Percentiles rank a stretch among this genome's conserved stretches.
phyloP scores from a whole-genome alignment of 2,329 filamentous ascomycete genomes.

The Epichloe festucae region DNA sequence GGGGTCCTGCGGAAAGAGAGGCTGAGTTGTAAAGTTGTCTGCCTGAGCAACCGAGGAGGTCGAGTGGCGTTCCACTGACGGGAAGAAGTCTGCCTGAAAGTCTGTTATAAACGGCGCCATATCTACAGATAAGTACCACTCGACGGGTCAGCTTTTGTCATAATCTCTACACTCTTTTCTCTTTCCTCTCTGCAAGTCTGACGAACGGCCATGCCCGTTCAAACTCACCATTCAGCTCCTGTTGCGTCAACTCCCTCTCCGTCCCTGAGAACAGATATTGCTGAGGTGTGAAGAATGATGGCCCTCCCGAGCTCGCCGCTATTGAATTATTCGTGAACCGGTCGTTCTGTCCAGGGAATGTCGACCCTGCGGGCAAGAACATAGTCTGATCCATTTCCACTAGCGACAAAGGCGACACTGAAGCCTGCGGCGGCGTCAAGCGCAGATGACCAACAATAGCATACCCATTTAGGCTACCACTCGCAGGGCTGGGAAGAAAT shows the following conservation, averaged over 20 bases:
- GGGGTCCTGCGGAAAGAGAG: slow-evolving; percentile 22
- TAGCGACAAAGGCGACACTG: slow-evolving; percentile 29
- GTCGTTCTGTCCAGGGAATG: slow-evolving; percentile 16
- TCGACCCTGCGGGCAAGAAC: slow-evolving; percentile 21
- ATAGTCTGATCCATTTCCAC: slow-evolving; percentile 24
- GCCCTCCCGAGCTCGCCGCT: background rate
- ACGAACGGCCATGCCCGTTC: background rate
- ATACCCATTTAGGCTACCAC: slow-evolving; percentile 38
- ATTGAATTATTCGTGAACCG: slow-evolving; percentile 18
- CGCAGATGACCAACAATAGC: slow-evolving; percentile 26
- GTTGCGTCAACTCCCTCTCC: slow-evolving; percentile 12
- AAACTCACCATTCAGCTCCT: slow-evolving; percentile 19
- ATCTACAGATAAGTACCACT: slow-evolving; percentile 9
- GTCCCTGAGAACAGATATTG: slow-evolving; percentile 26
- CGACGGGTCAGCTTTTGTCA: background rate
- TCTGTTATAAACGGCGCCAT: slow-evolving; percentile 18
- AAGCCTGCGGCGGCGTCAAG: slow-evolving; percentile 17
- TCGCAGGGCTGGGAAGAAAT: slow-evolving; percentile 37
- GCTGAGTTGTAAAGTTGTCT: slow-evolving; percentile 23
- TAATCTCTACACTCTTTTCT: background rate
- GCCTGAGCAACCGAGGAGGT: slow-evolving; percentile 3
- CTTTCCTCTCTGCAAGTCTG: too few species aligned
- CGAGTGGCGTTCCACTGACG: slow-evolving; percentile 10
- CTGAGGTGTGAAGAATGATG: slow-evolving; percentile 21
- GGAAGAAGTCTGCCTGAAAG: slow-evolving; percentile 20